Evolutionary conservation across 352 stramenopile species (phyloP).

Genomic region (Phytophthora kernoviae): DNA sequence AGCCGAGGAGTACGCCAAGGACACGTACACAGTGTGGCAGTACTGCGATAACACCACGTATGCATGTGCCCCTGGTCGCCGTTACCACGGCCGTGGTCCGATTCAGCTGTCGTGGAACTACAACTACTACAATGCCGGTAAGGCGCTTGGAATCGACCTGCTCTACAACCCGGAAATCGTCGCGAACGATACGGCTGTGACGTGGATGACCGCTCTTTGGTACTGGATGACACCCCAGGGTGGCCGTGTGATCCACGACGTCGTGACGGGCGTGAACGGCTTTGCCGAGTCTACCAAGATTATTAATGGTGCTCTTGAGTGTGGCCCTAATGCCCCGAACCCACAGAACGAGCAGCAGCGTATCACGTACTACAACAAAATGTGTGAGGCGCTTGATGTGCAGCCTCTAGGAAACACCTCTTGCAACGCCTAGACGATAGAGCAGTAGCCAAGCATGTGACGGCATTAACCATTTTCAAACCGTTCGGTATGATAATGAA

Average conservation of each 20-base stretch:
- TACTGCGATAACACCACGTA: constrained; percentile 50
- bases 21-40: constrained; percentile 43
- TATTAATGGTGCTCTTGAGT: constrained; percentile 57
- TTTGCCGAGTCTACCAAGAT: constrained; percentile 51
- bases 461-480: too few species aligned
- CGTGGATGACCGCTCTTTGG: constrained; percentile 57
- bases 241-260: constrained; percentile 45
- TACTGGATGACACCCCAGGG: constrained; percentile 56
- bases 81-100: constrained; percentile 52
- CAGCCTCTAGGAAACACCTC: constrained; percentile 37
- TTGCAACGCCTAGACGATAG: constrained; percentile 34
- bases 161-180: constrained; percentile 45
- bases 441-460: too few species aligned
- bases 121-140: constrained; percentile 50
- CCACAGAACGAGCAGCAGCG: constrained; percentile 42
- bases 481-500: too few species aligned
- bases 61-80: constrained; percentile 35
- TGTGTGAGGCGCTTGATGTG: constrained; percentile 34
- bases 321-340: constrained; percentile 36
- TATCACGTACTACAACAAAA: constrained; percentile 31
- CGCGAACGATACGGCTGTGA: constrained; percentile 31
- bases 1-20: constrained; percentile 39
- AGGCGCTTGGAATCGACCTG: constrained; percentile 41
- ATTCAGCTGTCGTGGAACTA: constrained; percentile 65
- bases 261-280: constrained; percentile 36